Conservation (phyloP, 2,329 filamentous ascomycete species). For the Rutstroemia sp. region DNA sequence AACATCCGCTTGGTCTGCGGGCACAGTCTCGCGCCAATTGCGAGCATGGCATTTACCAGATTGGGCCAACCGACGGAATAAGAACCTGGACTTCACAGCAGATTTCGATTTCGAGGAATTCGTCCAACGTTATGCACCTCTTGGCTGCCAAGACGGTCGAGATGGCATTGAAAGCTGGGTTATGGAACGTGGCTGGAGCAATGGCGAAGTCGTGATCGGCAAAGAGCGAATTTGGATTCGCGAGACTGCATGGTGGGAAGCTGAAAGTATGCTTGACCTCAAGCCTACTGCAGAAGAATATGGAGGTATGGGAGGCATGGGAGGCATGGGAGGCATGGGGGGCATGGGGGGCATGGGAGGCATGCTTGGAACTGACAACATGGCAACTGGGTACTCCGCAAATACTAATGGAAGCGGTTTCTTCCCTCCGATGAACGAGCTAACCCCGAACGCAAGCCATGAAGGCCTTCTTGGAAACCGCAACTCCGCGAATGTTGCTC, state of each 20-base stretch:
- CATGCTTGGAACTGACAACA: conserved; percentile 47
- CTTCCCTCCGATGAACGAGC: conserved; percentile 57
- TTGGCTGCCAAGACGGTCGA: conserved; percentile 83
- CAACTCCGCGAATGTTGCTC: conserved; percentile 32
- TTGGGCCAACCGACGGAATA: conserved; percentile 91
- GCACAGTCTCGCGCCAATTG: conserved; percentile 84
- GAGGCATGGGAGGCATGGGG: background rate
- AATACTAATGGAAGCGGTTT: conserved; percentile 52
- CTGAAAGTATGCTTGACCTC: conserved; percentile 89
- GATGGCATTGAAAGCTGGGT: conserved; percentile 95
- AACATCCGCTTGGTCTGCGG: conserved; percentile 87
- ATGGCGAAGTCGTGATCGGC: conserved; percentile 89
- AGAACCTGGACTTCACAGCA: conserved; percentile 87
- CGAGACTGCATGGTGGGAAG: conserved; percentile 94
- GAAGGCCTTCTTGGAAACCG: conserved; percentile 55
- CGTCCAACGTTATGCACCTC: conserved; percentile 66
- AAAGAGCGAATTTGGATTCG: conserved; percentile 93
- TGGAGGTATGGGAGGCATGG: background rate
- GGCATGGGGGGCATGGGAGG: conserved; percentile 35
- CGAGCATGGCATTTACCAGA: conserved; percentile 90
- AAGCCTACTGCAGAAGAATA: conserved; percentile 41
- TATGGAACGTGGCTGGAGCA: conserved; percentile 94
- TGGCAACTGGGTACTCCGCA: conserved; percentile 68
- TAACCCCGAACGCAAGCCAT: conserved; percentile 58
- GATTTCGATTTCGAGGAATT: conserved; percentile 97